These are phyloP conservation scores for Monosporascus sp. DNA, from an alignment of 2,329 filamentous ascomycete genomes.

Conservation along the genomic window DNA sequence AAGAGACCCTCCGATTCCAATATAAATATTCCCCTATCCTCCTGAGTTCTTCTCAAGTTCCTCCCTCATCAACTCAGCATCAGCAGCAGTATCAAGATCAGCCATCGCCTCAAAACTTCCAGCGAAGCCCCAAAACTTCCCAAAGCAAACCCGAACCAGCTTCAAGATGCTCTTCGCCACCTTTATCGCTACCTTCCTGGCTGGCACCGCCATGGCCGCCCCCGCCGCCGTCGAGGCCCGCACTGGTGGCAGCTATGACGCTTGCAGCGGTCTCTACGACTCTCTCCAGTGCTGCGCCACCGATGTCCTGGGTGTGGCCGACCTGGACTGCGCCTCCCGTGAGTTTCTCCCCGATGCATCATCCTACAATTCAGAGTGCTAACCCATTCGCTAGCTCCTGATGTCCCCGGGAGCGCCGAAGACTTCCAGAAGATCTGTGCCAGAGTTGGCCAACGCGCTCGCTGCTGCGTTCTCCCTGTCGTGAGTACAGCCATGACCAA, in stretches of 20 bases:
- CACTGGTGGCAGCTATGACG: slow-evolving; percentile 31
- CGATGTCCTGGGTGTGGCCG: slow-evolving; percentile 43
- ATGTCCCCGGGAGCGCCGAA: slow-evolving; percentile 31
- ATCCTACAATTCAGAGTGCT: not conserved
- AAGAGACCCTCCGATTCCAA: not conserved
- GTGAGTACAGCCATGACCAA: slow-evolving; percentile 14
- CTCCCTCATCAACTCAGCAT: not conserved
- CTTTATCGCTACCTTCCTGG: slow-evolving; percentile 20
- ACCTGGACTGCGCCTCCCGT: slow-evolving; percentile 44
- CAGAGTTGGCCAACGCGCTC: slow-evolving; percentile 38
- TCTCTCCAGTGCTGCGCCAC: slow-evolving; percentile 55
- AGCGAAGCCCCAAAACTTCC: not conserved
- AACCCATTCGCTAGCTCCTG: slow-evolving; percentile 20
- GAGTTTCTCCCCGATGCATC: slow-evolving; percentile 2
- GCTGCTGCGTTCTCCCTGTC: slow-evolving; percentile 47
- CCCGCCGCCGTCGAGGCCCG: slow-evolving; percentile 13
- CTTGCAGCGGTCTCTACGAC: slow-evolving; percentile 35
- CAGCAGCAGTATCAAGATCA: not conserved
- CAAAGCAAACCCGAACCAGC: not conserved
- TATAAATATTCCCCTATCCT: not conserved
- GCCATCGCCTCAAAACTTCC: not conserved
- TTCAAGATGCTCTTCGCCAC: slow-evolving; percentile 24
- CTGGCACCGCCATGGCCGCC: slow-evolving; percentile 19
- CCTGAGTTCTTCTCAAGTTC: not conserved
- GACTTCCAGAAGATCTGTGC: slow-evolving; percentile 41